Conservation (phyloP, 345 rosid species). For the Gossypium anomalum region DNA sequence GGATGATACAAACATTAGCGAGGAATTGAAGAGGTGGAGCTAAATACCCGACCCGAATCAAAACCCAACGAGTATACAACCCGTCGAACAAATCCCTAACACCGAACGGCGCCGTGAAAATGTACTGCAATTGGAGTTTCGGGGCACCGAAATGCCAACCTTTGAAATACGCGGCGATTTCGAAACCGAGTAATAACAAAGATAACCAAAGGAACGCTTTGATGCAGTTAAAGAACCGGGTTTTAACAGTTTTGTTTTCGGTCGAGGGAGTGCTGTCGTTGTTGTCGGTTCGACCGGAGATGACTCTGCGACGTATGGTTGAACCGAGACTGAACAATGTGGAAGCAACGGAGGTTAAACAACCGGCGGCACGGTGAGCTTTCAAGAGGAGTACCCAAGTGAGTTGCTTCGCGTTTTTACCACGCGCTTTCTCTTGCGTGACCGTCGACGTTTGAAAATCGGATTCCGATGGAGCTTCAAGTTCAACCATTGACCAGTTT, state of each 20-base stretch:
- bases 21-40: conserved; percentile 93
- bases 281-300: conserved; percentile 64
- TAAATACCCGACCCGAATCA: conserved; percentile 72
- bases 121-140: conserved; percentile 54
- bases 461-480: conserved; percentile 66
- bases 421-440: conserved; percentile 47
- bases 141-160: conserved; percentile 81
- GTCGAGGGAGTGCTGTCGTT: conserved; percentile 11
- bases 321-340: conserved; percentile 64
- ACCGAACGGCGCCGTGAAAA: conserved; percentile 47
- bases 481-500: conserved; percentile 96
- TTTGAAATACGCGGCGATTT: conserved; percentile 67
- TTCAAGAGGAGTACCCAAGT: conserved; percentile 94
- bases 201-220: conserved; percentile 68
- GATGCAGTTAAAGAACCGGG: conserved; percentile 61
- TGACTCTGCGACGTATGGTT: conserved; percentile 65
- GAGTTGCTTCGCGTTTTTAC: conserved; percentile 90
- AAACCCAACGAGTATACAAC: conserved; percentile 70
- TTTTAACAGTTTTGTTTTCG: conserved; percentile 41
- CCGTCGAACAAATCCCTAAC: conserved; percentile 58
- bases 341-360: conserved; percentile 72
- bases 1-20: conserved; percentile 72
- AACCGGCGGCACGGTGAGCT: conserved; percentile 94
- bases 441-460: conserved; percentile 48
- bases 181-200: conserved; percentile 56